Base-by-base conservation (phyloP, 2,329 filamentous ascomycete genomes). In the Seiridium cupressi region DNA sequence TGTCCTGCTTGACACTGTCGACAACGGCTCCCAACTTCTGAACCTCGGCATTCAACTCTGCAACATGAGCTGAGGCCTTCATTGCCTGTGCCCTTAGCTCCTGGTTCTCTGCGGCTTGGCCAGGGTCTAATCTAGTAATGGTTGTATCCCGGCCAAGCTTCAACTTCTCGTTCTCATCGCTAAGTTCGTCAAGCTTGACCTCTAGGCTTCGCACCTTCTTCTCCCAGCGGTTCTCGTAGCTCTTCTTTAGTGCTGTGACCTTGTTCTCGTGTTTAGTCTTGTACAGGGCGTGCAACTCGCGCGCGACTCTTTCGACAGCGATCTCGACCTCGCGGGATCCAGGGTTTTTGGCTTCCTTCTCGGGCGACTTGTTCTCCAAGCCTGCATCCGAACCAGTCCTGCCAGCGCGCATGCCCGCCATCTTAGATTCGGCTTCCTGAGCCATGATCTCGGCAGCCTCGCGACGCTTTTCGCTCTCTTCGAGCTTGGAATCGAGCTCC, bases 241-340 rank as follows among this genome's bases (percentile, higher is more conserved):
- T 89, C 76, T 89, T 89, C 78, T 89, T 98, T 65, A 99, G 82
- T 3, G 93, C 94, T 1, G 91, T 86, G 49, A 98, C 94, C 79
- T 99, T 99, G 63, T 89, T 92, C 79, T 98, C 94, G 73, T 99
- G 95, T 78, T 99, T 99, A 72, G 90, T 88, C 79, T 97, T 98
- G 84, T 99, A 99, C 9, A 97, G 83, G 0, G 89, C 84, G 73
- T 99, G 95, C 46, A 99, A 83, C 72, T 99, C 95, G 36, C 92
- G 86, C n/a, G 94, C 93, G 46, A 98, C 93, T 65, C 93, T 92
- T 75, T 97, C 92, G 31, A 94, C 90, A 1, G 90, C 90, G 49
- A 91, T 82, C 70, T 97, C 93, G 55, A 97, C 90, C 64, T 96
- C 92, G 66, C 78, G 72, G 67, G 77, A 73, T 62, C 71, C 67